Conservation (phyloP, 768 basidiomycete species). For the Leucocoprinus sp. region DNA sequence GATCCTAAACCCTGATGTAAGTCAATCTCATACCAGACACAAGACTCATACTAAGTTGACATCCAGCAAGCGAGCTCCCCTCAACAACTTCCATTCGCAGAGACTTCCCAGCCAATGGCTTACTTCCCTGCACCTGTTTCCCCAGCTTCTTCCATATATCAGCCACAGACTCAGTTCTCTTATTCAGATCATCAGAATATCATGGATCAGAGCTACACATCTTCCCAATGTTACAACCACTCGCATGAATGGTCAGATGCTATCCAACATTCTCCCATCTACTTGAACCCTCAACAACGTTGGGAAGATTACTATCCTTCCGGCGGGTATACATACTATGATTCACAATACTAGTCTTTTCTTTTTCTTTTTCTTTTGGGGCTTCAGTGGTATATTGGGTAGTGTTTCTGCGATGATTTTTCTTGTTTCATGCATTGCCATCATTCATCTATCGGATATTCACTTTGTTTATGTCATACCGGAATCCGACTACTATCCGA, state of each 20-base stretch:
- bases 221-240: conserved; percentile 2
- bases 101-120: not conserved
- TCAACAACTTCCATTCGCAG: not conserved
- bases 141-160: not conserved
- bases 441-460: not conserved
- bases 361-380: not conserved
- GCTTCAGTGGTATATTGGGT: not conserved
- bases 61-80: not conserved
- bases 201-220: not conserved
- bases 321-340: conserved; percentile 6
- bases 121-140: not conserved
- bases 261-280: not conserved
- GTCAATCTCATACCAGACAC: not conserved
- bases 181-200: not conserved
- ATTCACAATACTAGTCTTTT: conserved; percentile 8
- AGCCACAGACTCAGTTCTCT: not conserved
- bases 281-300: not conserved
- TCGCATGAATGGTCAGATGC: not conserved
- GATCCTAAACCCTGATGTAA: conserved; percentile 2
- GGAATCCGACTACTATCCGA: conserved; percentile 4
- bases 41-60: not conserved
- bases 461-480: not conserved
- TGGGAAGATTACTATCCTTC: conserved; percentile 7
- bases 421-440: not conserved
- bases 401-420: too few relatives aligned